These are phyloP conservation scores for Meyerozyma smithsonii DNA, from an alignment of 1,139 yeast species.

Conservation along the genomic window DNA sequence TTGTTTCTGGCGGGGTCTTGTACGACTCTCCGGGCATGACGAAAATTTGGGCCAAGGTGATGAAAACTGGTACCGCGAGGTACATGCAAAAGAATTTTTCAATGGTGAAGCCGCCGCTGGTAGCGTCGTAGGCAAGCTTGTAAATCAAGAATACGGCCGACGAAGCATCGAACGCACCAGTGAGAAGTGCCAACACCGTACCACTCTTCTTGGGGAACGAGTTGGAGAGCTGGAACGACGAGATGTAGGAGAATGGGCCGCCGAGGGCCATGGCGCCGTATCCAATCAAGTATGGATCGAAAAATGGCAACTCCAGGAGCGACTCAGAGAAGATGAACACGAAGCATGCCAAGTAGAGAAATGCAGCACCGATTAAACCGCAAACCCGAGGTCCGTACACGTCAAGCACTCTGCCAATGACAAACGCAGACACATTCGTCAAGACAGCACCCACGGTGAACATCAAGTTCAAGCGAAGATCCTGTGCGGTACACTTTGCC, in stretches of 20 bases:
- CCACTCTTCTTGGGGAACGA: slow-evolving; percentile 72
- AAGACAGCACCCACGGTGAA: slow-evolving; percentile 84
- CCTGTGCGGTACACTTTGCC: slow-evolving; percentile 63
- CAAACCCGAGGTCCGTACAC: slow-evolving; percentile 74
- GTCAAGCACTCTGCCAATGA: slow-evolving; percentile 78
- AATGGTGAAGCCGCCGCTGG: slow-evolving; percentile 24
- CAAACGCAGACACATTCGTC: slow-evolving; percentile 78
- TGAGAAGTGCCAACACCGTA: slow-evolving; percentile 60
- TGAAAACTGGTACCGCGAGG: slow-evolving; percentile 68
- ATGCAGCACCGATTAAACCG: slow-evolving; percentile 66
- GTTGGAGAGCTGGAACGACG: slow-evolving; percentile 75
- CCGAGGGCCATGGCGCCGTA: slow-evolving; percentile 68
- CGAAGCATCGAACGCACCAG: slow-evolving; percentile 78
- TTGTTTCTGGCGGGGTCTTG: slow-evolving; percentile 45
- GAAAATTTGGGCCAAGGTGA: slow-evolving; percentile 63
- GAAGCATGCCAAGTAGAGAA: slow-evolving; percentile 51
- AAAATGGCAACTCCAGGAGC: slow-evolving; percentile 16
- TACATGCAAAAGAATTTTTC: slow-evolving; percentile 61
- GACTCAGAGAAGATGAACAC: slow-evolving; percentile 35
- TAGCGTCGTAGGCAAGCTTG: slow-evolving; percentile 49
- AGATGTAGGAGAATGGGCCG: slow-evolving; percentile 78
- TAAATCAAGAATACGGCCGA: slow-evolving; percentile 69
- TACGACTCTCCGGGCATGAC: slow-evolving; percentile 79
- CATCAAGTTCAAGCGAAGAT: slow-evolving; percentile 71
- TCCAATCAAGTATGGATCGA: slow-evolving; percentile 64